Conservation (phyloP, 2,329 filamentous ascomycete species). For the Chaetomium strumarium region DNA sequence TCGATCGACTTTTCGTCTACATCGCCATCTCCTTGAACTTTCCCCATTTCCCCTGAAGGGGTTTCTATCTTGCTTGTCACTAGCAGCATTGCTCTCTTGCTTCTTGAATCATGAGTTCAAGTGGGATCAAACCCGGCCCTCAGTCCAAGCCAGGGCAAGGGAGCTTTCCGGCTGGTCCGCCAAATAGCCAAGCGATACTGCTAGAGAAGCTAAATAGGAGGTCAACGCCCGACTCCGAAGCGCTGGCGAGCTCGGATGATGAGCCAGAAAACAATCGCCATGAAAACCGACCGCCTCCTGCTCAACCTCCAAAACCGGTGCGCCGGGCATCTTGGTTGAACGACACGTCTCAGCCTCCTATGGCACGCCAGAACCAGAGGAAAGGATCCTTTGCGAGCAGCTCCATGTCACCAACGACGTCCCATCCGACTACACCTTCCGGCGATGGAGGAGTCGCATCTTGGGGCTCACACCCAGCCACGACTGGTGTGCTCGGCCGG, state of each 20-base stretch:
- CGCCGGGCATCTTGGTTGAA: constrained; percentile 81
- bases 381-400: constrained; percentile 72
- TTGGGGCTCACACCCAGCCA: constrained; percentile 50
- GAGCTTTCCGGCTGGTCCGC: constrained; percentile 39
- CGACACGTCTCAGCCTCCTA: constrained; percentile 57
- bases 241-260: constrained; percentile 88
- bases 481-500: constrained; percentile 44
- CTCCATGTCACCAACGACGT: constrained; percentile 72
- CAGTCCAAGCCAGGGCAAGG: constrained; percentile 47
- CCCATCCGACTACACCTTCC: constrained; percentile 75
- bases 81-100: not conserved
- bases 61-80: not conserved
- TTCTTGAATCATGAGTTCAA: constrained; percentile 44
- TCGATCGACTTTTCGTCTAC: not conserved
- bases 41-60: not conserved
- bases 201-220: constrained; percentile 75
- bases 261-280: constrained; percentile 65
- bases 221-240: constrained; percentile 91
- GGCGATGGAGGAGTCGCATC: constrained; percentile 51
- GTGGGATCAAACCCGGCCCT: constrained; percentile 44
- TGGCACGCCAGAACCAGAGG: constrained; percentile 58
- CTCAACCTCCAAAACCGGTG: constrained; percentile 54
- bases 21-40: not conserved
- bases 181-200: constrained; percentile 58
- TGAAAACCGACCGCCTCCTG: constrained; percentile 42